phyloP scores from a whole-genome alignment of 225 moss, liverwort and hornwort species.

The Climacium dendroides region DNA sequence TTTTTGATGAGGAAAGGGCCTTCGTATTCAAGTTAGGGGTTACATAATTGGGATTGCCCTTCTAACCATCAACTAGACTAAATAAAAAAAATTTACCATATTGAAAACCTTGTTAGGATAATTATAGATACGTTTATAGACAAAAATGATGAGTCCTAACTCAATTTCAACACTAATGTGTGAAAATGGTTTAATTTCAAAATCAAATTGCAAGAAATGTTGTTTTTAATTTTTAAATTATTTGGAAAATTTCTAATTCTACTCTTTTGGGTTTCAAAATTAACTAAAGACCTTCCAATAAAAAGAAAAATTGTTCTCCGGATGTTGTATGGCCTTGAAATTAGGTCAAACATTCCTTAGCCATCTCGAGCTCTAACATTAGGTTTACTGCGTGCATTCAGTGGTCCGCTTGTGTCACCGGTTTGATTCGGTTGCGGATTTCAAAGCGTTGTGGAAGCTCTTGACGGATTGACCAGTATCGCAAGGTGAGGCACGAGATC shows the following conservation, averaged over 20 bases:
- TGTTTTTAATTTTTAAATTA: not conserved
- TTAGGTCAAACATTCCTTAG: not conserved
- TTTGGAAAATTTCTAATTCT: too few relatives aligned
- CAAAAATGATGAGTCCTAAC: rapidly evolving
- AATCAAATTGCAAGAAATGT: not conserved
- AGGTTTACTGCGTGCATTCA: not conserved
- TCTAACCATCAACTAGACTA: not conserved
- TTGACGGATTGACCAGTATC: not conserved
- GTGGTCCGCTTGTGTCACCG: not conserved
- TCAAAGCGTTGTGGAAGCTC: not conserved
- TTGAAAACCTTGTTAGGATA: rapidly evolving
- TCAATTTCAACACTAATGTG: not conserved
- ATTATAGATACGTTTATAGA: rapidly evolving
- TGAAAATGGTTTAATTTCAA: not conserved
- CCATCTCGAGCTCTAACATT: not conserved
- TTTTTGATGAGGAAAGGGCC: too few relatives aligned
- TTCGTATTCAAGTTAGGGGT: too few relatives aligned
- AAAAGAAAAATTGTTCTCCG: not conserved
- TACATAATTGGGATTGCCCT: not conserved
- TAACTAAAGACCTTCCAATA: not conserved
- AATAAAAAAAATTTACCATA: not conserved
- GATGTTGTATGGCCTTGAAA: not conserved
- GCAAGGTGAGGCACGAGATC: not conserved
- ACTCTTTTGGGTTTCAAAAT: rapidly evolving
- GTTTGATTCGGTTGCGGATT: not conserved